These are phyloP conservation scores for Coemansia sp. DNA, from an alignment of 192 early-diverging fungal genomes.

Conservation along the genomic window DNA sequence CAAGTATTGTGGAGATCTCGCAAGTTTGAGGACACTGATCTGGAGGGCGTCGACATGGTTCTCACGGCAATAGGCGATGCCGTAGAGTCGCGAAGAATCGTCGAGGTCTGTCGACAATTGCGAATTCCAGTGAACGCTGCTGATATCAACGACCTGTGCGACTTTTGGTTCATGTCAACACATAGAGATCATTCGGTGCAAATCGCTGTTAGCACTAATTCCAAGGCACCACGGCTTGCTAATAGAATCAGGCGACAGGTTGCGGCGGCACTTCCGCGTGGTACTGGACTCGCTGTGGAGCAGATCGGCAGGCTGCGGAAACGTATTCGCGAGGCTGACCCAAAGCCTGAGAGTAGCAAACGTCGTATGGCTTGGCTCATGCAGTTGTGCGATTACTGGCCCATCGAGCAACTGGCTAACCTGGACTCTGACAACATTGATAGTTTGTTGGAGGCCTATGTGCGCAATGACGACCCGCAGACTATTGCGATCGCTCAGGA, in stretches of 20 bases:
- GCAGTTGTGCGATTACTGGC: constrained; percentile 84
- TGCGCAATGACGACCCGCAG: constrained; percentile 44
- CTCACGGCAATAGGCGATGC: constrained; percentile 76
- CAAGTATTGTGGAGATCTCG: constrained; percentile 62
- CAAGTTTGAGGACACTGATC: constrained; percentile 55
- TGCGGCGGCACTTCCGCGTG: constrained; percentile 62
- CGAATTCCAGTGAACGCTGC: constrained; percentile 94
- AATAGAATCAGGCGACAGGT: constrained; percentile 76
- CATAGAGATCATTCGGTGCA: constrained; percentile 85
- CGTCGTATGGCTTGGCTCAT: constrained; percentile 86
- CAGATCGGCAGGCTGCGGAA: constrained; percentile 68
- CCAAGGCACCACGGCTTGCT: constrained; percentile 86
- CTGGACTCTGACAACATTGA: constrained; percentile 67
- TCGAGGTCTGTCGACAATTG: constrained; percentile 60
- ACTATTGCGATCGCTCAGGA: constrained; percentile 21
- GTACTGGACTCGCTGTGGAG: constrained; percentile 73
- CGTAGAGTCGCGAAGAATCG: constrained; percentile 71
- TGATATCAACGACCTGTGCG: constrained; percentile 87
- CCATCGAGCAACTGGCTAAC: constrained; percentile 71
- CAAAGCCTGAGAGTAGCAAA: constrained; percentile 64
- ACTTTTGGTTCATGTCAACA: constrained; percentile 93
- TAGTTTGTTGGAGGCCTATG: constrained; percentile 67
- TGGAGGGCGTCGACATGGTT: constrained; percentile 60
- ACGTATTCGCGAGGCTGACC: constrained; percentile 66
- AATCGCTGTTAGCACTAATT: constrained; percentile 88